Percentiles rank a stretch among this genome's conserved stretches.
phyloP scores from a whole-genome alignment of 306 rosid species.

The Inga leiocalycina region DNA sequence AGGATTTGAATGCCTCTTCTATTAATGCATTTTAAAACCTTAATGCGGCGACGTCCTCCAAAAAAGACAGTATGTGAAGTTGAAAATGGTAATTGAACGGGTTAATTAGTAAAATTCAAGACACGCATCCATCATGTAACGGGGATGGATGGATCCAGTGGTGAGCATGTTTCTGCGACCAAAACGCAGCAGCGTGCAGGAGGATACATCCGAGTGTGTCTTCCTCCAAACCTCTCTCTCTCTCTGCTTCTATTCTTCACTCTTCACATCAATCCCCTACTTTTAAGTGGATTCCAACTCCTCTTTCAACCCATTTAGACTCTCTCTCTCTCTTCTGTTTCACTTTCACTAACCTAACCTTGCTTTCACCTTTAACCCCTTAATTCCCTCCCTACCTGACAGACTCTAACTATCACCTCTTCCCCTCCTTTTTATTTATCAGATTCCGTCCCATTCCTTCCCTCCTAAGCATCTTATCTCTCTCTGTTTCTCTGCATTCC shows the following conservation, averaged over 20 bases:
- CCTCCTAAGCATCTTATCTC: conserved; percentile 51
- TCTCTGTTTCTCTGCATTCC: conserved; percentile 31
- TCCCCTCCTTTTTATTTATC: neutral
- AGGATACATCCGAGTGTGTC: conserved; percentile 54
- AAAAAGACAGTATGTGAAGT: too few species aligned
- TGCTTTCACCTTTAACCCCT: conserved; percentile 33
- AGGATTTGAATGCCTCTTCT: too few species aligned
- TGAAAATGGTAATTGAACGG: too few species aligned
- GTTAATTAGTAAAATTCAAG: conserved; percentile 34
- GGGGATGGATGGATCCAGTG: conserved; percentile 29
- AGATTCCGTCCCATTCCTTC: conserved; percentile 38
- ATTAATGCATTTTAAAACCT: too few species aligned
- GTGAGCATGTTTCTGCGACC: too few species aligned
- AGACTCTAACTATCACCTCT: conserved; percentile 24
- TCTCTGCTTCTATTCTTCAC: conserved; percentile 30
- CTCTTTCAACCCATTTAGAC: conserved; percentile 82
- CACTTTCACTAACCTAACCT: conserved; percentile 65
- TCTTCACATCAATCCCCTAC: conserved; percentile 59
- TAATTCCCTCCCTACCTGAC: neutral
- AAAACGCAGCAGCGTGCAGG: conserved; percentile 34
- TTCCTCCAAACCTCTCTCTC: conserved; percentile 46
- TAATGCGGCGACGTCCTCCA: too few species aligned
- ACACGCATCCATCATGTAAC: conserved; percentile 21
- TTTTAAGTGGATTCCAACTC: conserved; percentile 98
- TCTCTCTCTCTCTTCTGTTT: conserved; percentile 45